These are phyloP conservation scores for Rutstroemia sp. DNA, from an alignment of 2,329 filamentous ascomycete species.

Conservation along the genomic window DNA sequence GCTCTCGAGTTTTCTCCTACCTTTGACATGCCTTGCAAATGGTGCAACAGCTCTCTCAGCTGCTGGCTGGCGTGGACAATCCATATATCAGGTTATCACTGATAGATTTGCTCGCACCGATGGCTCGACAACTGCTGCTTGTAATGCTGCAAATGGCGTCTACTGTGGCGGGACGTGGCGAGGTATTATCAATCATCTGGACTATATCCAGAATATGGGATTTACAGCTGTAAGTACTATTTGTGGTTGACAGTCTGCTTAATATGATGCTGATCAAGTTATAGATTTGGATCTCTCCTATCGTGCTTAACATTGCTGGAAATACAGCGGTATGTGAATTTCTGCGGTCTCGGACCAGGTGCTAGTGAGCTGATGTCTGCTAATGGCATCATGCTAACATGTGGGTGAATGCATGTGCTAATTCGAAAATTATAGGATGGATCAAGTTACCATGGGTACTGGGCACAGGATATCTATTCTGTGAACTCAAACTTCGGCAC, in stretches of 20 bases:
- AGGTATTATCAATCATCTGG: conserved; percentile 34
- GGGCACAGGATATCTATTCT: conserved; percentile 39
- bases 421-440: conserved; percentile 24
- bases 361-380: not conserved
- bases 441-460: conserved; percentile 39
- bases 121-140: conserved; percentile 25
- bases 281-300: conserved; percentile 38
- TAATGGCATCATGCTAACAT: not conserved
- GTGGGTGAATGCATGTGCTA: not conserved
- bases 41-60: conserved; percentile 14
- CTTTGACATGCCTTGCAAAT: not conserved
- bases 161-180: conserved; percentile 42
- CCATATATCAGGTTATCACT: conserved; percentile 40
- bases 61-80: conserved; percentile 34
- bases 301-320: conserved; percentile 33
- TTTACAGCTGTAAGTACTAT: conserved; percentile 28
- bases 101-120: conserved; percentile 31
- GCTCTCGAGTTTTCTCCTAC: not conserved
- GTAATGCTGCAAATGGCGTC: conserved; percentile 21
- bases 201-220: conserved; percentile 36
- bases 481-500: conserved; percentile 44
- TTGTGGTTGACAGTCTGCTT: not conserved
- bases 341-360: not conserved
- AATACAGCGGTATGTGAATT: conserved; percentile 19
- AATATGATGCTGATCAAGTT: not conserved